Evolutionary conservation across 2,329 filamentous ascomycete genomes (phyloP).

Genomic region (Paraphoma chrysanthemicola): DNA sequence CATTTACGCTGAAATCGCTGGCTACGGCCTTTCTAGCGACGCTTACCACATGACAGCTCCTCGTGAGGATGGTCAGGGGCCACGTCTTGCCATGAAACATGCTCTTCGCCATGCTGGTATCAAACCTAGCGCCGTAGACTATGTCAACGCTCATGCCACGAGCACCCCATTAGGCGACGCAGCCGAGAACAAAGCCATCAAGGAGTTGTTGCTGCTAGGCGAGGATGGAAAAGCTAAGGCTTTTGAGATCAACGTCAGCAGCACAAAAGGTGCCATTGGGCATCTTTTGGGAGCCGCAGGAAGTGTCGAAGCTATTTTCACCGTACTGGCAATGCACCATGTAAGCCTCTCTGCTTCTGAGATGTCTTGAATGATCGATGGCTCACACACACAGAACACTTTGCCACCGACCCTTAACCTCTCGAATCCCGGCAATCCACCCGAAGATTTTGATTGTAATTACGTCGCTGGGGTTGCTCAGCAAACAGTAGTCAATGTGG

Average conservation of each 20-base stretch:
- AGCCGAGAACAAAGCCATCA: slow-evolving; percentile 87
- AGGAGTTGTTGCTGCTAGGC: slow-evolving; percentile 76
- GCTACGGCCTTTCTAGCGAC: slow-evolving; percentile 90
- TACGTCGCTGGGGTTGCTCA: slow-evolving; percentile 80
- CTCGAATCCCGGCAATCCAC: slow-evolving; percentile 63
- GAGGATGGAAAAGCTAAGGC: slow-evolving; percentile 69
- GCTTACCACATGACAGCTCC: slow-evolving; percentile 95
- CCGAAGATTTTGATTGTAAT: slow-evolving; percentile 77
- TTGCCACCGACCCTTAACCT: slow-evolving; percentile 91
- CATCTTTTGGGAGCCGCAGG: slow-evolving; percentile 92
- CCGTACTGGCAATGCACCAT: slow-evolving; percentile 78
- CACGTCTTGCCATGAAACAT: slow-evolving; percentile 82
- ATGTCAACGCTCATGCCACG: slow-evolving; percentile 96
- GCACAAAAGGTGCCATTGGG: slow-evolving; percentile 91
- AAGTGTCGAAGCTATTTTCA: slow-evolving; percentile 87
- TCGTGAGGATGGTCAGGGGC: slow-evolving; percentile 80
- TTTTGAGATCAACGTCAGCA: slow-evolving; percentile 79
- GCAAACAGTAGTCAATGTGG: slow-evolving; percentile 72
- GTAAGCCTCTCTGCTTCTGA: slow-evolving; percentile 57
- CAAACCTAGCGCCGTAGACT: slow-evolving; percentile 76
- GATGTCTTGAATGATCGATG: not conserved
- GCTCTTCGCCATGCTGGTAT: slow-evolving; percentile 77
- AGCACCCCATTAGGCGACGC: slow-evolving; percentile 84
- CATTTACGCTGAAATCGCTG: slow-evolving; percentile 88
- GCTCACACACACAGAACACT: slow-evolving; percentile 63